phyloP scores from a whole-genome alignment of 2,329 filamentous ascomycete species.

The Diaporthe caulivora region DNA sequence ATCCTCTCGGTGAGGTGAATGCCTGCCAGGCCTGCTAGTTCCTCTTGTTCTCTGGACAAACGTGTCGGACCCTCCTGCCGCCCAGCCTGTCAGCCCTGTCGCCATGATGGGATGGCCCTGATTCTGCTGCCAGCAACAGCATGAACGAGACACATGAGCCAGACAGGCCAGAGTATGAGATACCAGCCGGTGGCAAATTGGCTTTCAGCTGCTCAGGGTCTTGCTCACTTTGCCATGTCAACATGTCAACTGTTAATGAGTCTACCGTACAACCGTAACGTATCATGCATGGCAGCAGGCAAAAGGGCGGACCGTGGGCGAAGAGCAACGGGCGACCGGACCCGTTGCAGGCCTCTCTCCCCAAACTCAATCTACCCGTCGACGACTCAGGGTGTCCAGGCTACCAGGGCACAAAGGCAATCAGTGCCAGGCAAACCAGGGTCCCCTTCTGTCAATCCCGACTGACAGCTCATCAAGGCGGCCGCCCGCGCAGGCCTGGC shows the following conservation, averaged over 20 bases:
- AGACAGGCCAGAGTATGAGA: not conserved
- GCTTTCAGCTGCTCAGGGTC: constrained; percentile 11
- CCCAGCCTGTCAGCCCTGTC: not conserved
- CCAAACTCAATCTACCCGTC: constrained; percentile 6
- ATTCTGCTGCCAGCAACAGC: not conserved
- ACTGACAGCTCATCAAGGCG: constrained; percentile 26
- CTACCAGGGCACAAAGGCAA: not conserved
- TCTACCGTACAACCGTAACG: too few species aligned
- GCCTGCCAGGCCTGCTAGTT: not conserved
- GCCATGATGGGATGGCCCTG: constrained; percentile 3
- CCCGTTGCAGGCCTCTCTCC: constrained; percentile 22
- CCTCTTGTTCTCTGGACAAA: not conserved
- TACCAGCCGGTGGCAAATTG: constrained; percentile 10
- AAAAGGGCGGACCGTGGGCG: not conserved
- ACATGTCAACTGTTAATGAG: too few species aligned
- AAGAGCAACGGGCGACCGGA: not conserved
- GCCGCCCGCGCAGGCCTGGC: constrained; percentile 12
- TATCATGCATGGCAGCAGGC: not conserved
- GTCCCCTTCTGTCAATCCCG: constrained; percentile 11
- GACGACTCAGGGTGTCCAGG: not conserved
- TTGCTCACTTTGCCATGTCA: too few species aligned
- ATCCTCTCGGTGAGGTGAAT: constrained; percentile 3
- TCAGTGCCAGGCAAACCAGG: not conserved
- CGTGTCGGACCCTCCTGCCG: too few species aligned
- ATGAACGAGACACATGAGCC: not conserved